These are phyloP conservation scores for Clitopilus hobsonii DNA, from an alignment of 768 basidiomycete species.

Conservation along the genomic window DNA sequence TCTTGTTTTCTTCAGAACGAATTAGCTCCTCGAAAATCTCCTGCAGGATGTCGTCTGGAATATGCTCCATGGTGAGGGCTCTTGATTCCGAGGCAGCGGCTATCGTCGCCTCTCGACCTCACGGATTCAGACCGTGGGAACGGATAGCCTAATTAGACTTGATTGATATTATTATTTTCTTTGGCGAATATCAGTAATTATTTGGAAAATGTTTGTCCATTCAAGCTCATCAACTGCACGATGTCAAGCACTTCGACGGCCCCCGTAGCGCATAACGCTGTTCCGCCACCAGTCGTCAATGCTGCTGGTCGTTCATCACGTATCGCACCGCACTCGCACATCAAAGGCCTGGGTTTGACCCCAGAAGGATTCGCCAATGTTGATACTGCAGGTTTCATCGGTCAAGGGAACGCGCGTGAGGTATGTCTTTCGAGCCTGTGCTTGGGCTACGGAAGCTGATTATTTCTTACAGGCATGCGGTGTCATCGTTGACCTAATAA, in stretches of 20 bases:
- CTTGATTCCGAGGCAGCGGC: too few relatives aligned
- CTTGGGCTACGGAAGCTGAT: neutral
- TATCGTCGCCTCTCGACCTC: too few relatives aligned
- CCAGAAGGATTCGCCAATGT: constrained; percentile 73
- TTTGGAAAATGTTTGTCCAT: neutral
- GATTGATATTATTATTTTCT: neutral
- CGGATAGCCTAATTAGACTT: neutral
- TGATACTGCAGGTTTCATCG: constrained; percentile 84
- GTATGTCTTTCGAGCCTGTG: constrained; percentile 31
- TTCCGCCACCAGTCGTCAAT: constrained; percentile 53
- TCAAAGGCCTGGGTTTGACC: constrained; percentile 90
- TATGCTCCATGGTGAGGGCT: too few relatives aligned
- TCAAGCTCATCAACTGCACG: neutral
- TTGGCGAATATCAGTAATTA: neutral
- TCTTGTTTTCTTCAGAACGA: too few relatives aligned
- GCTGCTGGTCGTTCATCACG: constrained; percentile 65
- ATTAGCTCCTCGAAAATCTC: too few relatives aligned
- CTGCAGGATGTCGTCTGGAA: too few relatives aligned
- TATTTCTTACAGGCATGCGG: constrained; percentile 71
- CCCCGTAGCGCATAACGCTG: constrained; percentile 1
- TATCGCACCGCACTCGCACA: constrained; percentile 92
- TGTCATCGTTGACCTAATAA: constrained; percentile 84
- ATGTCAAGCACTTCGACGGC: neutral
- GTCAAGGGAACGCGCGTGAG: constrained; percentile 88
- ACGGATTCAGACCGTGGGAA: too few relatives aligned